Evolutionary conservation across 2,329 filamentous ascomycete genomes (phyloP).

Genomic region (Alternaria sp.): DNA sequence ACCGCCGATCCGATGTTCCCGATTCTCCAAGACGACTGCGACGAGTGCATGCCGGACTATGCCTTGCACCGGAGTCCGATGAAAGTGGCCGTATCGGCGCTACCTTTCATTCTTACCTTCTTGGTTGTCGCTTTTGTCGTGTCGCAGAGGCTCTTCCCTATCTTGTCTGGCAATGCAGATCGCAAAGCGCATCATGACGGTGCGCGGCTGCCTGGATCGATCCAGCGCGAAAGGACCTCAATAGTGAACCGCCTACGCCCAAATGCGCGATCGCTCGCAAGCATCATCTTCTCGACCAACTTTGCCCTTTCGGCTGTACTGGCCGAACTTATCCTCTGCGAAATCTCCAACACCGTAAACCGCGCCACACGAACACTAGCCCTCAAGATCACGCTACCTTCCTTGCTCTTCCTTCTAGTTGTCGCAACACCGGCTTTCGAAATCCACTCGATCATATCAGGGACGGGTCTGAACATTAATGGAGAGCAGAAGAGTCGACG

Average conservation of each 20-base stretch:
- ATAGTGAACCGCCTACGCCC: constrained; percentile 51
- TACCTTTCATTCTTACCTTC: constrained; percentile 78
- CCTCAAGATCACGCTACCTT: constrained; percentile 73
- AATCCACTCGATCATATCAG: constrained; percentile 70
- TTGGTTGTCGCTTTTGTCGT: constrained; percentile 68
- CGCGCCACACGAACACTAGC: constrained; percentile 72
- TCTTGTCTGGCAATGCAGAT: constrained; percentile 67
- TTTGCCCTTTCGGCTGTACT: constrained; percentile 80
- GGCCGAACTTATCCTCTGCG: constrained; percentile 82
- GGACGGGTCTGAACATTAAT: constrained; percentile 69
- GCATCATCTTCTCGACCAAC: constrained; percentile 76
- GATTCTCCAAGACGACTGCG: constrained; percentile 60
- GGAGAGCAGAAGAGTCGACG: constrained; percentile 66
- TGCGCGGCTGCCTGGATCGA: constrained; percentile 63
- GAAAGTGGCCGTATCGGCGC: constrained; percentile 66
- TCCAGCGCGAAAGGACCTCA: constrained; percentile 34
- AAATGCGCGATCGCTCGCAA: constrained; percentile 57
- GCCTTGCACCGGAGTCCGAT: constrained; percentile 54
- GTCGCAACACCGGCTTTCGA: constrained; percentile 81
- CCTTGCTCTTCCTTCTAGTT: constrained; percentile 76
- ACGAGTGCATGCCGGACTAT: constrained; percentile 66
- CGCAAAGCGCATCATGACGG: constrained; percentile 70
- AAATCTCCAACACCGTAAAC: constrained; percentile 80
- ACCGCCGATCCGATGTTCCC: constrained; percentile 41
- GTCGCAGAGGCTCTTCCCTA: constrained; percentile 74